These are phyloP conservation scores for Diplotaxis tenuifolia DNA, from an alignment of 345 rosid species.

Conservation along the genomic window DNA sequence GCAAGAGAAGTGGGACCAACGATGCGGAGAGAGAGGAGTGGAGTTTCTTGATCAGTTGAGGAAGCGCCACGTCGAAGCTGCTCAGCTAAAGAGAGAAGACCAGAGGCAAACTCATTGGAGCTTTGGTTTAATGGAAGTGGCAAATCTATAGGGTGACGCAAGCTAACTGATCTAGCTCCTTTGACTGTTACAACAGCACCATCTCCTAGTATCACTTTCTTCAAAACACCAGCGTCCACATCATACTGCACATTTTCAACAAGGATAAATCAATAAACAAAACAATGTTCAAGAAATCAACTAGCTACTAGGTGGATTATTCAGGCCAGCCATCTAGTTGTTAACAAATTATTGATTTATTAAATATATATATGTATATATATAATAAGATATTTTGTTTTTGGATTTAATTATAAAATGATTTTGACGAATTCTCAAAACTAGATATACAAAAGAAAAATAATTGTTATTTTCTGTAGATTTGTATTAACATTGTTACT, in stretches of 20 bases:
- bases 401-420: too few species aligned
- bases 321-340: too few species aligned
- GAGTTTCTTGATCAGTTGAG: conserved; percentile 45
- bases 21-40: conserved; percentile 77
- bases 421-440: too few species aligned
- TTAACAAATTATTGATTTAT: too few species aligned
- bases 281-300: not conserved
- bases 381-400: too few species aligned
- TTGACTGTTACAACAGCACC: conserved; percentile 87
- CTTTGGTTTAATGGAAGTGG: conserved; percentile 73
- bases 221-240: conserved; percentile 92
- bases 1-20: conserved; percentile 84
- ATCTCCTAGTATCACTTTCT: conserved; percentile 83
- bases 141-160: conserved; percentile 82
- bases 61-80: conserved; percentile 60
- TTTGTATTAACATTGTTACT: too few species aligned
- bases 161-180: conserved; percentile 95
- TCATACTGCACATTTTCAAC: conserved; percentile 96
- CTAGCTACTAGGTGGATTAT: too few species aligned
- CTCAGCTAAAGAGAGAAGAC: conserved; percentile 78
- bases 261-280: conserved; percentile 21
- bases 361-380: too few species aligned
- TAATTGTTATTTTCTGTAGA: too few species aligned
- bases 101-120: conserved; percentile 67
- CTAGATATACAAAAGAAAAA: too few species aligned